Evolutionary conservation across 139 green algal genomes (phyloP).

Genomic region (Astrephomene gubernaculifera): DNA sequence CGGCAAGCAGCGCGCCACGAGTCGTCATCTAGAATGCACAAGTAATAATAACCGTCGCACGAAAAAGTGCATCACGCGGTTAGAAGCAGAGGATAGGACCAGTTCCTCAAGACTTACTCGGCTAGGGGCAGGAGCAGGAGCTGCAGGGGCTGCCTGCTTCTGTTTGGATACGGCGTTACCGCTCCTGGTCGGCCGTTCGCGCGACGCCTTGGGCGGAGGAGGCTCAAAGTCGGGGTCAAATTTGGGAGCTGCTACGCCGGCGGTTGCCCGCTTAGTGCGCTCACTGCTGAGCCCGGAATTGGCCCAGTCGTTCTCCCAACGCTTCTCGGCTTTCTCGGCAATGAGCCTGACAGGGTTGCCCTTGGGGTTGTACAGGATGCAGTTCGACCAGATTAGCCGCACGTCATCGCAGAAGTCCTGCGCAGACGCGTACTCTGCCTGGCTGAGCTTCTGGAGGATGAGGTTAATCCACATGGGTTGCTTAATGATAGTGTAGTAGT

Average conservation of each 20-base stretch:
- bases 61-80: no score
- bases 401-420: constrained; percentile 60
- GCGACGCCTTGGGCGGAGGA: neutral
- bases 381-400: constrained; percentile 58
- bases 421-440: neutral
- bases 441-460: constrained; percentile 21
- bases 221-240: constrained; percentile 40
- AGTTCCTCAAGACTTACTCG: neutral
- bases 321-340: constrained; percentile 39
- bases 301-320: constrained; percentile 57
- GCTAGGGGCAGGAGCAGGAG: neutral
- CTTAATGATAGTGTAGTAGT: constrained; percentile 47
- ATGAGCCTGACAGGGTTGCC: constrained; percentile 31
- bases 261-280: constrained; percentile 20
- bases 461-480: constrained; percentile 37
- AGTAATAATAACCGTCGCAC: neutral
- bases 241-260: constrained; percentile 21
- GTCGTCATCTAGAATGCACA: no score
- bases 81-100: neutral
- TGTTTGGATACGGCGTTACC: neutral
- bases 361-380: constrained; percentile 55
- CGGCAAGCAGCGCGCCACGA: no score
- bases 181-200: constrained; percentile 18
- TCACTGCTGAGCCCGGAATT: constrained; percentile 25
- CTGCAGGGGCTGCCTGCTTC: neutral